Evolutionary conservation across 2,329 filamentous ascomycete species (phyloP), one percentile per base, ranked within the genome.

Genomic region (Elsinoe batatas): DNA sequence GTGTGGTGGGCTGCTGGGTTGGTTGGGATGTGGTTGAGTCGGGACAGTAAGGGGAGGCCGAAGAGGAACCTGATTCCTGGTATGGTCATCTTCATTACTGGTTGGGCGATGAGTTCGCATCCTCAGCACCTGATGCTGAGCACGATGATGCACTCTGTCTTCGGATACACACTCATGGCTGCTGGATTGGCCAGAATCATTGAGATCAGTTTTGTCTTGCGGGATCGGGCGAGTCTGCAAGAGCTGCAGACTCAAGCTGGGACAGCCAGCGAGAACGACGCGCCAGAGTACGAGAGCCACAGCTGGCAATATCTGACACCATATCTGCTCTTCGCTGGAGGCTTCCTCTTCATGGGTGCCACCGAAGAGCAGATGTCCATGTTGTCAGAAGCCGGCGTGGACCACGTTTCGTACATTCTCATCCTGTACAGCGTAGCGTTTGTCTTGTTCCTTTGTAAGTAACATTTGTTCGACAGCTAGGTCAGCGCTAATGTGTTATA

Each of bases 1-100:
- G 83, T 98, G 53, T 98, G 93, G 93, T 98, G 91, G 91, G 87
- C 84, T 64, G 91, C 93, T 6, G 93, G 93, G 20, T 74, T 98
- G 30, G 80, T 91, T 10, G 93, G 93, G 40, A 79, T 98, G 53
- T 98, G 91, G 93, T 77, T 98, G 37, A 95, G 89, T 68, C 81
- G 82, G 60, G 88, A 85, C 67, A 82, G 88, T 56, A 83, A 91
- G 60, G 91, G 93, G 53, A 79, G 82, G 40, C 91, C 93, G 7
- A 90, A 91, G 76, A 82, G 93, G 62, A 98, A 98, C 72, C 82
- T 98, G 59, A 83, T 98, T 55, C 93, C 93, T 0, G 91, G 83
- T 11, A 87, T 97, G 60, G 89, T 98, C 57, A 87, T 98, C 58
- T 71, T 95, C 59, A 74, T 98, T 56, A 98, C 93, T 1, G 93